Conservation (phyloP, 441 rosid genomes). For the Capsella rubella region DNA sequence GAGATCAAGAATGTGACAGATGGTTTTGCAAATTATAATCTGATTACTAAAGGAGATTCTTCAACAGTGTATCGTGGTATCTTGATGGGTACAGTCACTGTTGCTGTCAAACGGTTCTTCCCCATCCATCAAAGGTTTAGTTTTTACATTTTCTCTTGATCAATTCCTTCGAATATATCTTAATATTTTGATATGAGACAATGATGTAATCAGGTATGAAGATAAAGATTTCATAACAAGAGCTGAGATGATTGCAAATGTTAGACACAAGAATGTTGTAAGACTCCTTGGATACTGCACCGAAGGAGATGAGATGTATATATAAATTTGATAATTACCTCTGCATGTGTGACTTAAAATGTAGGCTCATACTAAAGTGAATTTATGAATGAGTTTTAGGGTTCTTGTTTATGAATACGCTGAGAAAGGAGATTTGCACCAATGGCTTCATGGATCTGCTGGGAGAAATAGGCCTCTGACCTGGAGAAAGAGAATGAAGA, state of each 20-base stretch:
- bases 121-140: slow-evolving; percentile 55
- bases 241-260: slow-evolving; percentile 56
- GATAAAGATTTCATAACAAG: slow-evolving; percentile 53
- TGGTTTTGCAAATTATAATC: slow-evolving; percentile 56
- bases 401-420: slow-evolving; percentile 66
- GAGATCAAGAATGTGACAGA: slow-evolving; percentile 59
- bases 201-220: slow-evolving; percentile 44
- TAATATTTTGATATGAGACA: slow-evolving; percentile 1
- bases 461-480: slow-evolving; percentile 55
- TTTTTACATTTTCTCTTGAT: slow-evolving; percentile 20
- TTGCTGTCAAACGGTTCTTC: slow-evolving; percentile 59
- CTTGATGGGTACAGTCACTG: slow-evolving; percentile 54
- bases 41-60: slow-evolving; percentile 58
- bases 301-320: slow-evolving; percentile 57
- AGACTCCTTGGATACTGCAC: slow-evolving; percentile 61
- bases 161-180: too few species aligned
- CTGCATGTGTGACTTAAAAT: background rate
- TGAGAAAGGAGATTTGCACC: slow-evolving; percentile 71
- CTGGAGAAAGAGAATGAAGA: slow-evolving; percentile 63
- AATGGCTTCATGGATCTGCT: slow-evolving; percentile 70
- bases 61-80: slow-evolving; percentile 59
- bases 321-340: background rate
- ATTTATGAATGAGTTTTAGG: slow-evolving; percentile 47
- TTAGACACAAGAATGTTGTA: slow-evolving; percentile 63
- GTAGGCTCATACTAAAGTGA: background rate